Evolutionary conservation across 2,329 filamentous ascomycete genomes (phyloP), one percentile per base, ranked within the genome.

Genomic region (Trichoderma sp.): DNA sequence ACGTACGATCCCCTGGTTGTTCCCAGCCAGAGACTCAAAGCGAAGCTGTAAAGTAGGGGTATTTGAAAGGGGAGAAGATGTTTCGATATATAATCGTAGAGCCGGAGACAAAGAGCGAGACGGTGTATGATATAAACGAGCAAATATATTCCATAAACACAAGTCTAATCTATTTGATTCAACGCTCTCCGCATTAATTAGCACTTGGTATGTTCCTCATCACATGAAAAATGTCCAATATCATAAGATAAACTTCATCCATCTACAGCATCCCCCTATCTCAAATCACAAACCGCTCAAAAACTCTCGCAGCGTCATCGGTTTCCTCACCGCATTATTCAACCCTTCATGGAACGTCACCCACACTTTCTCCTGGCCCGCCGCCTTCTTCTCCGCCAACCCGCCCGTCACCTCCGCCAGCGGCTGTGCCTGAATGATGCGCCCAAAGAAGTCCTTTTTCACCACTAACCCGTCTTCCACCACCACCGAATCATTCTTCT

Each of bases 261-360:
- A 51, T 51, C n/a, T 51, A 21, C 24, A 64, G 6, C 2, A 39
- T 8, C n/a, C 2, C 32, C 14, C 34, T 15, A 1, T 2, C 62
- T 11, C 69, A 57, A 57, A 58, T 62, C 81, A 92, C 72, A 94
- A 78, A 3, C 88, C 91, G 71, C 84, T 86, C 85, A 97, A 82
- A 76, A 98, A 88, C 80, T 97, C 95, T 73, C 88, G 87, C 80
- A 97, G 80, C 9, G 92, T 92, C 73, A 98, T 90, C 3, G 94
- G 93, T 80, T 97, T 97, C 80, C 92, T 87, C 73, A 98, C 95
- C 12, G 95, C 95, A 85, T 98, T 97, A 71, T 94, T 96, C 79
- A 94, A 90, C 0, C 95, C 95, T 83, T 98, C 95, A 77, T 97
- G 91, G 80, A 91, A 98, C 74, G 90, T 95, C 56, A 97, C 90